These are phyloP conservation scores for Ambrosia hybrid DNA, from an alignment of 140 eudicot genomes.

Conservation along the genomic window DNA sequence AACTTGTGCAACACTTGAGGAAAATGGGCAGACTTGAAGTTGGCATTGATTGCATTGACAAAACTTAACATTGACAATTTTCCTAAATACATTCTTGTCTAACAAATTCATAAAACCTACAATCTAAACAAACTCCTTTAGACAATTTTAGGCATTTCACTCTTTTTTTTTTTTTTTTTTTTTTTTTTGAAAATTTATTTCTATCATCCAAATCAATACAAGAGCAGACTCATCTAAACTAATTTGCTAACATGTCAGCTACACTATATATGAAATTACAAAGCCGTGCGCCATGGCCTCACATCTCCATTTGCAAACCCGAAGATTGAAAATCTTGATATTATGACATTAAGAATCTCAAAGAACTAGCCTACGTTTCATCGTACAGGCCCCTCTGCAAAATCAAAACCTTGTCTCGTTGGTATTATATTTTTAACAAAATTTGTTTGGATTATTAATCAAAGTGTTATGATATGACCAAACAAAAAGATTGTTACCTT, in stretches of 20 bases:
- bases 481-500: constrained; percentile 27
- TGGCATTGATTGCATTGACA: constrained; percentile 27
- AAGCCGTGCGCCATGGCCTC: background rate
- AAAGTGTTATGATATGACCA: background rate
- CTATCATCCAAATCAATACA: constrained; percentile 37
- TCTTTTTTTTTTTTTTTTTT: background rate
- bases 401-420: constrained; percentile 12
- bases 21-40: constrained; percentile 8
- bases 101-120: constrained; percentile 21
- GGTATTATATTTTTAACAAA: background rate
- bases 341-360: constrained; percentile 33
- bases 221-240: constrained; percentile 33
- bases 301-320: background rate
- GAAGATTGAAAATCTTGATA: constrained; percentile 27
- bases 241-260: constrained; percentile 43
- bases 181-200: constrained; percentile 23
- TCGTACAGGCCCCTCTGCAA: constrained; percentile 25
- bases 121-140: constrained; percentile 29
- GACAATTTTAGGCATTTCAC: constrained; percentile 27
- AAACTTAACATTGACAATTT: constrained; percentile 18
- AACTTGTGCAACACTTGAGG: background rate
- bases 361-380: constrained; percentile 28
- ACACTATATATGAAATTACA: constrained; percentile 41
- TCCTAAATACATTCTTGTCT: constrained; percentile 35
- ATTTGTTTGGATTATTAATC: background rate